Evolutionary conservation across 108 stramenopile species (phyloP).

Genomic region (Cyclotella atomus): DNA sequence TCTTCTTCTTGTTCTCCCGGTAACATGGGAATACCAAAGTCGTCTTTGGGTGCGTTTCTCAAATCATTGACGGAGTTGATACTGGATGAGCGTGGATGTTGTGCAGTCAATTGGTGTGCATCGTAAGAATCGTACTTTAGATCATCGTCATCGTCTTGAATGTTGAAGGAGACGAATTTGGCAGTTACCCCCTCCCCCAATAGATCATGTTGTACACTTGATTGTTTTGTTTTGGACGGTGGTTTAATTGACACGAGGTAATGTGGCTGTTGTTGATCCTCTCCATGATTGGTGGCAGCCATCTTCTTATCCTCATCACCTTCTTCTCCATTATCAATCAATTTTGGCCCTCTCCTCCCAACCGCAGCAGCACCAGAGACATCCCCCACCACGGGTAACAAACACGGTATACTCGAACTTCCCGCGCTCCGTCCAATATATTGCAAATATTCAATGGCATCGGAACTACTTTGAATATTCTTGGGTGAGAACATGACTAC

Average conservation of each 20-base stretch:
- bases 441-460: slow-evolving; percentile 87
- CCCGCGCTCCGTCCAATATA: slow-evolving; percentile 82
- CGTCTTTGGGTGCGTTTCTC: slow-evolving; percentile 69
- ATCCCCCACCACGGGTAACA: slow-evolving; percentile 77
- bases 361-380: neutral
- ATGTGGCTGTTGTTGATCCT: slow-evolving; percentile 25
- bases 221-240: slow-evolving; percentile 16
- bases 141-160: slow-evolving; percentile 56
- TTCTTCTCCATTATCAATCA: slow-evolving; percentile 21
- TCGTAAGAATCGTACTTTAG: neutral
- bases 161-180: slow-evolving; percentile 72
- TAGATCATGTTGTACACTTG: slow-evolving; percentile 22
- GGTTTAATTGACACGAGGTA: slow-evolving; percentile 36
- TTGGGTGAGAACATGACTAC: slow-evolving; percentile 93
- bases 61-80: slow-evolving; percentile 57
- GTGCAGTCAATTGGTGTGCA: neutral
- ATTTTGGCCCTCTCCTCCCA: slow-evolving; percentile 6
- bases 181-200: slow-evolving; percentile 80
- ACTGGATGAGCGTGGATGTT: slow-evolving; percentile 1
- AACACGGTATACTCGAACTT: slow-evolving; percentile 73
- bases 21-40: slow-evolving; percentile 87
- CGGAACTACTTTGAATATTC: slow-evolving; percentile 79
- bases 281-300: neutral
- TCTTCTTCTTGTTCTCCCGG: slow-evolving; percentile 16
- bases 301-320: slow-evolving; percentile 2